Evolutionary conservation across 2,329 filamentous ascomycete species (phyloP).

Genomic region (Aspergillus pseudoglaucus): DNA sequence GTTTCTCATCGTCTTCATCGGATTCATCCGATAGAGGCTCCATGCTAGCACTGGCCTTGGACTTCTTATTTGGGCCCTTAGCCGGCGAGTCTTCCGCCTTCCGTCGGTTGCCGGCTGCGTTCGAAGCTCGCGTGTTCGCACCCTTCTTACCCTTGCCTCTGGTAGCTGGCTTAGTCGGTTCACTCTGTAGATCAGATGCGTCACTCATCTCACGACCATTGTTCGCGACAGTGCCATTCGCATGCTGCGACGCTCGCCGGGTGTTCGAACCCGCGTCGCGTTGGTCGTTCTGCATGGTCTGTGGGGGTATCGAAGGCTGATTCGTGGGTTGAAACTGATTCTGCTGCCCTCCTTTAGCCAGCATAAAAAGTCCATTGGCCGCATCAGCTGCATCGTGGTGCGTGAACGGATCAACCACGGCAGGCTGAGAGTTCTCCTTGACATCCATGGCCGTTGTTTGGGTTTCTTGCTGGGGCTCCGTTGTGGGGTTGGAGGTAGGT

Average conservation of each 20-base stretch:
- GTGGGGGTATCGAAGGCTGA: conserved; percentile 46
- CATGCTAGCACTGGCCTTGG: conserved; percentile 50
- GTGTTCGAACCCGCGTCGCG: conserved; percentile 39
- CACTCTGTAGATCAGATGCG: conserved; percentile 66
- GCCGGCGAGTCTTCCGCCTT: conserved; percentile 67
- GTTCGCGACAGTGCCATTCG: conserved; percentile 43
- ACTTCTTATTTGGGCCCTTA: conserved; percentile 68
- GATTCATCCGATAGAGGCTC: conserved; percentile 42
- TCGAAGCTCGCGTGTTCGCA: conserved; percentile 39
- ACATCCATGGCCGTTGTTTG: conserved; percentile 38
- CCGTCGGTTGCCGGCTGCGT: conserved; percentile 59
- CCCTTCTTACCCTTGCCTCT: conserved; percentile 66
- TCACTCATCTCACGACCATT: conserved; percentile 62
- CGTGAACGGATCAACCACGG: conserved; percentile 63
- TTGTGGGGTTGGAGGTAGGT: conserved; percentile 37
- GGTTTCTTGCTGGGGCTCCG: conserved; percentile 32
- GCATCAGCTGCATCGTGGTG: conserved; percentile 89
- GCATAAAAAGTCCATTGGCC: conserved; percentile 86
- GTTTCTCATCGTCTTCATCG: conserved; percentile 45
- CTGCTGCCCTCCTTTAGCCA: conserved; percentile 61
- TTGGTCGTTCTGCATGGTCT: conserved; percentile 48
- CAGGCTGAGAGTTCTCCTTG: conserved; percentile 37
- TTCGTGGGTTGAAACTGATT: conserved; percentile 48
- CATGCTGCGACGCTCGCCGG: conserved; percentile 36
- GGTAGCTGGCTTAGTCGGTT: conserved; percentile 57